phyloP scores from a whole-genome alignment of 352 stramenopile genomes.

The Globisporangium takayamanum region DNA sequence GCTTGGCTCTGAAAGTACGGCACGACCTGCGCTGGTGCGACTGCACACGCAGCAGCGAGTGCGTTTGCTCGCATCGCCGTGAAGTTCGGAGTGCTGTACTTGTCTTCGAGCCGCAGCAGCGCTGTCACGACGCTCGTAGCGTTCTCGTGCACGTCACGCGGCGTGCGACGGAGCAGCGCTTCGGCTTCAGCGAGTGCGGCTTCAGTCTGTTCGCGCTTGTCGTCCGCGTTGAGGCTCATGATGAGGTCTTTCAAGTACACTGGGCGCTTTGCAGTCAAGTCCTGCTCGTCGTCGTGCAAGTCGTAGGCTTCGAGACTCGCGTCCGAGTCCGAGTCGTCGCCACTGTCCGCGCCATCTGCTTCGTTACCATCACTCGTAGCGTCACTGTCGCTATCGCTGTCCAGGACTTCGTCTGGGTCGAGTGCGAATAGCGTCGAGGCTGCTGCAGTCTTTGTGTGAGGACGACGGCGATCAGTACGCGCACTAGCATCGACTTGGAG shows the following conservation, averaged over 20 bases:
- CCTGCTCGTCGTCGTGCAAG: constrained; percentile 60
- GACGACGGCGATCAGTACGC: background rate
- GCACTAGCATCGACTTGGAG: background rate
- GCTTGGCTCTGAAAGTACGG: constrained; percentile 59
- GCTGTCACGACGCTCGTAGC: constrained; percentile 42
- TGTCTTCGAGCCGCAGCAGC: constrained; percentile 66
- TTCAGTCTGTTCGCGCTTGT: constrained; percentile 55
- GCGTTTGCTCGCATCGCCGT: constrained; percentile 31
- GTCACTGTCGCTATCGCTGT: constrained; percentile 30
- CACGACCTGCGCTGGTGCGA: constrained; percentile 35
- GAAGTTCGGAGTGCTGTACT: constrained; percentile 63
- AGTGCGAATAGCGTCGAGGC: constrained; percentile 18
- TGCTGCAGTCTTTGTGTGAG: background rate
- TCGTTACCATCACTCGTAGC: constrained; percentile 13
- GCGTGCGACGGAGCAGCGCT: constrained; percentile 37
- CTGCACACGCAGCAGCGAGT: constrained; percentile 38
- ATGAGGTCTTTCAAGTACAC: constrained; percentile 74
- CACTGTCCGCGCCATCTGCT: constrained; percentile 13
- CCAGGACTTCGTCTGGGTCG: constrained; percentile 53
- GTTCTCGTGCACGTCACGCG: constrained; percentile 59
- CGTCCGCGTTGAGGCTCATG: constrained; percentile 37
- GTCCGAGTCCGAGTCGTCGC: constrained; percentile 51
- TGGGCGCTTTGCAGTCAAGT: constrained; percentile 47
- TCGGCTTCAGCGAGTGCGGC: constrained; percentile 49
- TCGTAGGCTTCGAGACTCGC: constrained; percentile 64